Conservation (phyloP, 495 filamentous ascomycete genomes). For the Amphirosellinia nigrospora region DNA sequence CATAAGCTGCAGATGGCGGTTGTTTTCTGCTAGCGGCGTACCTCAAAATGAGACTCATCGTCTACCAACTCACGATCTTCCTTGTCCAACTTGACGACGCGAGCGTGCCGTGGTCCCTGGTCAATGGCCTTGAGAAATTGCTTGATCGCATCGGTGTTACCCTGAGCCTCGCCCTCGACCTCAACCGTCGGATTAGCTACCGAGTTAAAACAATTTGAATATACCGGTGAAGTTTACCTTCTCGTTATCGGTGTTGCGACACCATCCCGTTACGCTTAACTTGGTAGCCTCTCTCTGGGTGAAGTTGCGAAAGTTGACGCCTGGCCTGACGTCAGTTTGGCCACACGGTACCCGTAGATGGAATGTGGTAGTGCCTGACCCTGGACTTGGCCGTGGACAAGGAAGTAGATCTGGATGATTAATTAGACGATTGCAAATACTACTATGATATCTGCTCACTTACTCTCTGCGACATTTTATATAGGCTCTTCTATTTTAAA, state of each 20-base stretch:
- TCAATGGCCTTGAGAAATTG: constrained; percentile 78
- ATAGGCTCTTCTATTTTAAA: constrained; percentile 2
- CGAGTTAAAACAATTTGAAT: background rate
- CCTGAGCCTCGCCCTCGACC: constrained; percentile 94
- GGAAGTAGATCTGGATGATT: constrained; percentile 54
- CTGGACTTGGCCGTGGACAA: constrained; percentile 63
- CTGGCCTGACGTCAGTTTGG: constrained; percentile 48
- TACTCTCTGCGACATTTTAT: constrained; percentile 43
- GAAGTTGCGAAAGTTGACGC: constrained; percentile 80
- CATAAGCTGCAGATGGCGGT: background rate
- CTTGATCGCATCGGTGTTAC: constrained; percentile 65
- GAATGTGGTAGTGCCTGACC: constrained; percentile 41
- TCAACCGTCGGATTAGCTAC: constrained; percentile 37
- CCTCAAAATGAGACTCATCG: constrained; percentile 68
- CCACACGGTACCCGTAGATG: background rate
- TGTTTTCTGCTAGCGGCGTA: constrained; percentile 44
- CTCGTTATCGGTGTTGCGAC: constrained; percentile 75
- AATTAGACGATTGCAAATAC: background rate
- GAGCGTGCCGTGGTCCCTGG: constrained; percentile 69
- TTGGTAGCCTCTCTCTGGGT: constrained; percentile 70
- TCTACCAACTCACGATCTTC: constrained; percentile 65
- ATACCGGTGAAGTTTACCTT: constrained; percentile 54
- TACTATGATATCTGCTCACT: background rate
- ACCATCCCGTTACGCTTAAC: constrained; percentile 76
- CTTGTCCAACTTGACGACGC: constrained; percentile 76